phyloP scores from a whole-genome alignment of 805 yeast species.

The Teunomyces tritomae region DNA sequence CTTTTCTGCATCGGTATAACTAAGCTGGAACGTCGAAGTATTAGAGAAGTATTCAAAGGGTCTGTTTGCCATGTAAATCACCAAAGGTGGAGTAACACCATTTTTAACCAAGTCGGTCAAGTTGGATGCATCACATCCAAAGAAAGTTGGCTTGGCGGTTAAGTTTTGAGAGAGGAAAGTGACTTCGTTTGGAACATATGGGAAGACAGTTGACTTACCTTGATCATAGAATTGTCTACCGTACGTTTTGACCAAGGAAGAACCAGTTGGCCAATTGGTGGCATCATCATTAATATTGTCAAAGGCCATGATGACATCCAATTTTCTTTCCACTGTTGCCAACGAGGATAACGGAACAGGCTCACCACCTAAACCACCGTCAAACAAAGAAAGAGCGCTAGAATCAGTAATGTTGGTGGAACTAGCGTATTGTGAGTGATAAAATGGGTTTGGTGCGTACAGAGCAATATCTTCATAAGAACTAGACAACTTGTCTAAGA shows the following conservation, averaged over 20 bases:
- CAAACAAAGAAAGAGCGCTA: conserved; percentile 33
- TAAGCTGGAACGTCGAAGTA: conserved; percentile 68
- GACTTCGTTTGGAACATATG: conserved; percentile 70
- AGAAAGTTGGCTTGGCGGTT: conserved; percentile 71
- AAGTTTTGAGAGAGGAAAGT: conserved; percentile 60
- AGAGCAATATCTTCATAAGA: conserved; percentile 30
- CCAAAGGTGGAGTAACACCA: conserved; percentile 59
- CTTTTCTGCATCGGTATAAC: conserved; percentile 57
- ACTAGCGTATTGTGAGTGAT: conserved; percentile 24
- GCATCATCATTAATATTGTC: conserved; percentile 30
- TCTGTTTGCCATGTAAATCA: conserved; percentile 75
- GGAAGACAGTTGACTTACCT: conserved; percentile 65
- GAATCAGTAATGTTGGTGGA: conserved; percentile 23
- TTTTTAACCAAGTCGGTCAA: conserved; percentile 48
- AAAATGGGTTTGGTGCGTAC: conserved; percentile 39
- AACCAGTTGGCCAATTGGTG: conserved; percentile 35
- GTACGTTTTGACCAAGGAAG: conserved; percentile 29
- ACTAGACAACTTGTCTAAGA: conserved; percentile 25
- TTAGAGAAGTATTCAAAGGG: conserved; percentile 66
- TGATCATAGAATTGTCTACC: conserved; percentile 36
- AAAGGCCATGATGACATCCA: conserved; percentile 38
- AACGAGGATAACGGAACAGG: conserved; percentile 33
- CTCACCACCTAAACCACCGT: conserved; percentile 42
- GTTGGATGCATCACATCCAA: conserved; percentile 74
- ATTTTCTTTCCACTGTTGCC: conserved; percentile 30